These are phyloP conservation scores for Phytopythium cucurbitacearum DNA, from an alignment of 352 stramenopile species.

Conservation along the genomic window DNA sequence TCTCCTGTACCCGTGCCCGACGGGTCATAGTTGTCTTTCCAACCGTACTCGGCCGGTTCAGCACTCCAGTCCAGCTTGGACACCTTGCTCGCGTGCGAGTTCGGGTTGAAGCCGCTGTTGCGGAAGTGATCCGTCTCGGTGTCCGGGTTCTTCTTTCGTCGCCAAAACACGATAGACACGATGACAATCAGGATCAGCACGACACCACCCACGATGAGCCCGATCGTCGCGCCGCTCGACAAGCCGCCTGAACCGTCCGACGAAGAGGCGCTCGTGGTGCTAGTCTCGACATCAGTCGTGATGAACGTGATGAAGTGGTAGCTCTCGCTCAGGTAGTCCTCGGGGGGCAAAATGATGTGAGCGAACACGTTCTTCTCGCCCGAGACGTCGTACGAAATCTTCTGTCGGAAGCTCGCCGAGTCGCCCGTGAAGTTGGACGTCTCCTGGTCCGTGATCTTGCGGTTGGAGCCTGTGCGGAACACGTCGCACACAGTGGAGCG, in stretches of 20 bases:
- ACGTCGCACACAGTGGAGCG: slow-evolving; percentile 68
- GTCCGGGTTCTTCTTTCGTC: slow-evolving; percentile 32
- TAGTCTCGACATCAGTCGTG: slow-evolving; percentile 31
- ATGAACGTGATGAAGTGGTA: slow-evolving; percentile 82
- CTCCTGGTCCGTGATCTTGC: slow-evolving; percentile 67
- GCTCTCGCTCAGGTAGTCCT: slow-evolving; percentile 45
- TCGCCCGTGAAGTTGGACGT: slow-evolving; percentile 76
- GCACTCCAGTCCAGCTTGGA: slow-evolving; percentile 67
- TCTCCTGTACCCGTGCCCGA: slow-evolving; percentile 17
- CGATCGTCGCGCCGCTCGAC: slow-evolving; percentile 40
- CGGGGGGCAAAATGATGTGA: slow-evolving; percentile 63
- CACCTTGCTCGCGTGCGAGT: slow-evolving; percentile 40
- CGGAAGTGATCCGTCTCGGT: slow-evolving; percentile 48
- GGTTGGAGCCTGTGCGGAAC: slow-evolving; percentile 56
- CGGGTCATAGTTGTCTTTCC: slow-evolving; percentile 45
- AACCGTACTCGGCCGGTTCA: slow-evolving; percentile 30
- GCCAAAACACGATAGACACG: slow-evolving; percentile 55
- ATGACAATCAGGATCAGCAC: slow-evolving; percentile 37
- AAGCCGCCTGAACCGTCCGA: slow-evolving; percentile 15
- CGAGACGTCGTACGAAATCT: slow-evolving; percentile 34
- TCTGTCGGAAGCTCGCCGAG: slow-evolving; percentile 54
- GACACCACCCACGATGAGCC: slow-evolving; percentile 40
- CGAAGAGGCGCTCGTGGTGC: slow-evolving; percentile 11
- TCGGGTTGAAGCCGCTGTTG: slow-evolving; percentile 50
- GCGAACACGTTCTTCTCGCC: slow-evolving; percentile 76